Evolutionary conservation across 2,329 filamentous ascomycete genomes (phyloP), one percentile per base, ranked within the genome.

Genomic region (Penicillium sp.): DNA sequence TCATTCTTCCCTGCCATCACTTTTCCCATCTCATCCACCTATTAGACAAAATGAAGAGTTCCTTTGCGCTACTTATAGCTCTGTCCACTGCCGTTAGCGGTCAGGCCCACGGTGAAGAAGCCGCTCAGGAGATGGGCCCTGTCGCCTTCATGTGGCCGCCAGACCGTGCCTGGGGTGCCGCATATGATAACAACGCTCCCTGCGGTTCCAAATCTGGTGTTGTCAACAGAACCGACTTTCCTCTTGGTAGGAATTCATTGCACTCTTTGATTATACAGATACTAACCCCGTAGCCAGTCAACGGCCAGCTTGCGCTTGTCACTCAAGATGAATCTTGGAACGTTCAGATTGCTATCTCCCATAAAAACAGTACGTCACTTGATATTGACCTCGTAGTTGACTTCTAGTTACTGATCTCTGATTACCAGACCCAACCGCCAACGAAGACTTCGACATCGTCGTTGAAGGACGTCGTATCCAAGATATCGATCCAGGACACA

Each of bases 61-160:
- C 35, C n/a, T 21, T 48, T 17, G 17, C 19, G 15, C 47, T 61
- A 3, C 21, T 56, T 17, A 11, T 45, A 13, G 15, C 19, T 21
- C 19, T 56, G 17, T 46, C 47, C 7, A 23, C 47, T 21, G 29
- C n/a, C 5, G 38, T 45, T 15, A 15, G 21, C 11, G 53, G 47
- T 4, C 30, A 31, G 4, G 21, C 59, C 29, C 59, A 61, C 41
- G 59, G 59, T 13, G 59, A 61, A 47, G 59, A 61, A 7, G 71
- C 68, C 49, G 65, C 66, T 15, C 56, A 68, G 45, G 67, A 73
- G 15, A 85, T 85, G 82, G 86, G 85, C 11, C 85, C 85, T 7
- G 85, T 85, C 21, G 84, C 83, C 9, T 87, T 89, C 70, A 77
- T 88, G 73, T 89, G 86, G 86, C 86, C 86, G 4, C 70, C 78